Conservation (phyloP, 495 filamentous ascomycete species). For the Podospora pseudocomata region DNA sequence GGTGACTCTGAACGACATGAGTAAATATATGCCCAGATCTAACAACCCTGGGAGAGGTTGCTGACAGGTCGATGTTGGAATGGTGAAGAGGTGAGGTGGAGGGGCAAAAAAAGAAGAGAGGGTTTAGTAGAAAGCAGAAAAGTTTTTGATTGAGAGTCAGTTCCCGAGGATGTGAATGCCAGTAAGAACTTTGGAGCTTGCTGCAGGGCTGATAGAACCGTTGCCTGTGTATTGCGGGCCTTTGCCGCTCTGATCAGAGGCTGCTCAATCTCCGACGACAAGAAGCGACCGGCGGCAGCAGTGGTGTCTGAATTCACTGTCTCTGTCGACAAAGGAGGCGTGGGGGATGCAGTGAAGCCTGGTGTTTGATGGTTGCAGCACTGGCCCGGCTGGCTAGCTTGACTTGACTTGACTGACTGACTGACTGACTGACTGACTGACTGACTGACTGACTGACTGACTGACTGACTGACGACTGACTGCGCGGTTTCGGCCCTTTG, state of each 20-base stretch:
- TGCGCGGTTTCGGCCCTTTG: neutral
- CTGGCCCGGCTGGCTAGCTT: neutral
- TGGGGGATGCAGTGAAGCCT: neutral
- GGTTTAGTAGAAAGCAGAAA: slow-evolving; percentile 3
- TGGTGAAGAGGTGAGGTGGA: slow-evolving; percentile 1
- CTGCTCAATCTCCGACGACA: neutral
- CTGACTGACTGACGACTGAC: neutral
- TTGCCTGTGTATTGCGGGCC: neutral
- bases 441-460: neutral
- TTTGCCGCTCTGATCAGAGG: neutral
- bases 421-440: neutral
- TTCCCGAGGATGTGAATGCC: neutral
- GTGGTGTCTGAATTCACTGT: neutral
- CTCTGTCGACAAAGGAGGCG: neutral
- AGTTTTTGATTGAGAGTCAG: neutral
- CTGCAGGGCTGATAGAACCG: neutral
- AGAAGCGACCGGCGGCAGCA: neutral
- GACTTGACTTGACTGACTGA: neutral
- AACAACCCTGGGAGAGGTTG: slow-evolving; percentile 16
- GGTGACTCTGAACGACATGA: slow-evolving; percentile 83
- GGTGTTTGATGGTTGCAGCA: neutral
- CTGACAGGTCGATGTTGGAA: slow-evolving; percentile 11
- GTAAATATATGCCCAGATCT: slow-evolving; percentile 41
- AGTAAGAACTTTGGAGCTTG: neutral
- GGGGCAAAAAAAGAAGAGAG: slow-evolving; percentile 1